These are phyloP conservation scores for Perilla frutescens DNA, from an alignment of 257 asterid species.

Conservation along the genomic window DNA sequence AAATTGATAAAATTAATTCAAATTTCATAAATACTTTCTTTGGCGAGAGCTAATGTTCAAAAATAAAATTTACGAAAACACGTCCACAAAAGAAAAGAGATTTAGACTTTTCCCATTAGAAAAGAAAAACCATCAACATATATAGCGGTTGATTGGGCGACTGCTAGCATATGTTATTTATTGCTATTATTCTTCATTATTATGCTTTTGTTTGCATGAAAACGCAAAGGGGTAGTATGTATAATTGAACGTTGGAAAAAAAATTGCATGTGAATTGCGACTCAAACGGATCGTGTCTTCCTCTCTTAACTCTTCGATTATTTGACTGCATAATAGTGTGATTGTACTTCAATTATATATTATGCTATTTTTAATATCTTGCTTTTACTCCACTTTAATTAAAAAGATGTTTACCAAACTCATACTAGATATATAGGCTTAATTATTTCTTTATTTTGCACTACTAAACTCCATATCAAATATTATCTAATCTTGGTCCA, in stretches of 20 bases:
- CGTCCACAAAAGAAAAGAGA: too few species aligned
- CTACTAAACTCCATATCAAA: too few species aligned
- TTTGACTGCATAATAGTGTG: neutral
- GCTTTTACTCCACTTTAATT: slow-evolving; percentile 11
- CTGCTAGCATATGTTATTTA: too few species aligned
- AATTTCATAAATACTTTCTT: too few species aligned
- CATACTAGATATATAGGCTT: too few species aligned
- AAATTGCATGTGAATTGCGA: slow-evolving; percentile 39
- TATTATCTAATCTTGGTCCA: too few species aligned
- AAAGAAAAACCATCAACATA: too few species aligned
- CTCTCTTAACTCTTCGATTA: neutral
- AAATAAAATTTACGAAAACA: too few species aligned
- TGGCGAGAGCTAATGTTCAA: too few species aligned
- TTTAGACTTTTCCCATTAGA: too few species aligned
- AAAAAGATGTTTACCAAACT: neutral
- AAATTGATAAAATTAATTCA: too few species aligned
- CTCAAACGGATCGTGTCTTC: slow-evolving; percentile 38
- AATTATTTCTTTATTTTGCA: neutral
- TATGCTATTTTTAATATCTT: neutral
- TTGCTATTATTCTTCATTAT: neutral
- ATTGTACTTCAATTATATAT: neutral
- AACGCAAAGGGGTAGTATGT: neutral
- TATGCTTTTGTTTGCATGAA: slow-evolving; percentile 10
- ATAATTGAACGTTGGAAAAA: slow-evolving; percentile 1
- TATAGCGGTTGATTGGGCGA: too few species aligned